A percentile compares a stretch with the other conserved stretches of the same genome.
Evolutionary conservation across 768 basidiomycete species (phyloP).

Genomic region (Collybia sp.): DNA sequence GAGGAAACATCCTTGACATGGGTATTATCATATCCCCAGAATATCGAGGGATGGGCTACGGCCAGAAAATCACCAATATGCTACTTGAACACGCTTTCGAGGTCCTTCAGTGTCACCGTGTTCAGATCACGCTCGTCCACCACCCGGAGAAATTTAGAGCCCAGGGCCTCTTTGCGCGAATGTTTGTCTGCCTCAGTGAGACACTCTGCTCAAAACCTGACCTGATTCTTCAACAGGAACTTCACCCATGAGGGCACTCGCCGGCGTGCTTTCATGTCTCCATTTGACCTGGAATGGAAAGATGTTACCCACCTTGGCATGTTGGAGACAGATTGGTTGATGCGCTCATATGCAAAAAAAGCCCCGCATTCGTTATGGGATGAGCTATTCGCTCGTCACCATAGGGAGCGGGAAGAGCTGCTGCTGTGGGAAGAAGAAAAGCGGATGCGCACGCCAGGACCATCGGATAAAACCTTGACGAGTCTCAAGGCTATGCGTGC

Average conservation of each 20-base stretch:
- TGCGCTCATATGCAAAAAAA: slow-evolving; percentile 20
- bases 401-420: slow-evolving; percentile 52
- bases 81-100: slow-evolving; percentile 45
- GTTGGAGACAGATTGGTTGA: slow-evolving; percentile 56
- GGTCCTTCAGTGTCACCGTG: slow-evolving; percentile 38
- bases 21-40: slow-evolving; percentile 43
- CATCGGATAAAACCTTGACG: too few species aligned
- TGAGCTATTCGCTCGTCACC: slow-evolving; percentile 54
- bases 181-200: slow-evolving; percentile 16
- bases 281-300: slow-evolving; percentile 42
- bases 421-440: slow-evolving; percentile 41
- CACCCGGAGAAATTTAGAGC: slow-evolving; percentile 36
- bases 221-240: slow-evolving; percentile 27
- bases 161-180: slow-evolving; percentile 42
- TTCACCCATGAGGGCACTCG: slow-evolving; percentile 63
- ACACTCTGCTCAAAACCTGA: not conserved
- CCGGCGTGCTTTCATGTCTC: slow-evolving; percentile 47
- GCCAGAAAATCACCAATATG: slow-evolving; percentile 38
- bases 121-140: slow-evolving; percentile 49
- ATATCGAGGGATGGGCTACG: slow-evolving; percentile 38
- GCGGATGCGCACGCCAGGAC: too few species aligned
- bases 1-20: slow-evolving; percentile 43
- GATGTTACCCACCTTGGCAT: slow-evolving; percentile 59
- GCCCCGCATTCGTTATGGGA: slow-evolving; percentile 52
- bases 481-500: too few species aligned